Evolutionary conservation across 1,284 basidiomycete species (phyloP).

Genomic region (Polyporus tsugae): DNA sequence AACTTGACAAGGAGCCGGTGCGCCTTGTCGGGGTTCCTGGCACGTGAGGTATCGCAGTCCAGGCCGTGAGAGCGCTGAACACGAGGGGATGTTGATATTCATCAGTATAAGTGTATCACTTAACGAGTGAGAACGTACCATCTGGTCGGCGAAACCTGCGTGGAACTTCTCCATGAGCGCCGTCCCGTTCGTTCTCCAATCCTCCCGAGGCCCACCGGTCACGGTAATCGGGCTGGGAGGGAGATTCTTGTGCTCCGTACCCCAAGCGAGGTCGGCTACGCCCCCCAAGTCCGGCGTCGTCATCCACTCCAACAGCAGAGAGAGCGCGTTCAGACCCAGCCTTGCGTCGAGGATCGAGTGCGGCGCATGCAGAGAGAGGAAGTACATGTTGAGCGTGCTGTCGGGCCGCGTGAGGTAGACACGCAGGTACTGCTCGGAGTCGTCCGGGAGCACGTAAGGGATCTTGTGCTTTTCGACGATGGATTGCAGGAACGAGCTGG

Average conservation of each 20-base stretch:
- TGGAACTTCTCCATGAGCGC: background rate
- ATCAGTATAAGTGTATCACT: no score
- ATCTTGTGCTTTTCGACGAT: background rate
- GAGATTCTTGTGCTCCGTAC: slow-evolving; percentile 21
- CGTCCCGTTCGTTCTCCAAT: slow-evolving; percentile 16
- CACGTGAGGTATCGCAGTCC: no score
- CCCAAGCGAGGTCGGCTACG: slow-evolving; percentile 16
- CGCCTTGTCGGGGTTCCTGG: no score
- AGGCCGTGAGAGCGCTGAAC: no score
- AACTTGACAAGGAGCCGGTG: no score
- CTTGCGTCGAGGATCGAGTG: slow-evolving; percentile 5
- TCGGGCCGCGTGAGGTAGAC: background rate
- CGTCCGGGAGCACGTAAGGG: background rate
- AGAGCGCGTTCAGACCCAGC: background rate
- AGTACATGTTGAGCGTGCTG: background rate
- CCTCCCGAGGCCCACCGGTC: slow-evolving; percentile 17
- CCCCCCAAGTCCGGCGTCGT: no score
- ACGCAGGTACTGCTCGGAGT: background rate
- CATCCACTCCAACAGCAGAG: background rate
- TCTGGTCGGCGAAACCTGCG: background rate
- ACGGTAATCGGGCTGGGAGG: slow-evolving; percentile 21
- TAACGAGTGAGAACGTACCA: no score
- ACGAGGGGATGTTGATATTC: no score
- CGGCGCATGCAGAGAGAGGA: background rate
- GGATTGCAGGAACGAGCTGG: background rate